These are phyloP conservation scores for Botrytis aclada DNA, from an alignment of 2,329 filamentous ascomycete genomes.

Conservation along the genomic window DNA sequence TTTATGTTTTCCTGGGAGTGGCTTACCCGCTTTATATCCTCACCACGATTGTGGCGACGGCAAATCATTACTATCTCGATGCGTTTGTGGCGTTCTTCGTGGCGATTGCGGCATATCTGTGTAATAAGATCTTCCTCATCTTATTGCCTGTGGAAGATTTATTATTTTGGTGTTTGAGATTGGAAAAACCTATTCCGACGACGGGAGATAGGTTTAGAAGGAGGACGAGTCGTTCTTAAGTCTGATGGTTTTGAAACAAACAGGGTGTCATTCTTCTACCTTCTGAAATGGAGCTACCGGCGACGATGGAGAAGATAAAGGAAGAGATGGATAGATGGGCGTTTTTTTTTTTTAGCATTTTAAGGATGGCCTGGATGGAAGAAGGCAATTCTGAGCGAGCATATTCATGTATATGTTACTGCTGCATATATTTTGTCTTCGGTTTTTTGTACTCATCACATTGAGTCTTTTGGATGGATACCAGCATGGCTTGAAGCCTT, in stretches of 20 bases:
- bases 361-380: background rate
- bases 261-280: background rate
- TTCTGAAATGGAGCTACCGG: too few species aligned
- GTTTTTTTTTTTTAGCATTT: conserved; percentile 8
- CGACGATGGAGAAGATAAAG: background rate
- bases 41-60: conserved; percentile 51
- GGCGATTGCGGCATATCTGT: conserved; percentile 45
- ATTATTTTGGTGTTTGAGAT: conserved; percentile 45
- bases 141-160: conserved; percentile 50
- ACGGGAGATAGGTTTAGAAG: conserved; percentile 42
- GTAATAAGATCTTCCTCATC: conserved; percentile 49
- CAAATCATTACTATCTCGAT: conserved; percentile 55
- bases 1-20: conserved; percentile 44
- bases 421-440: background rate
- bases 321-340: background rate
- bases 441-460: background rate
- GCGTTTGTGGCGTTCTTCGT: conserved; percentile 48
- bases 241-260: background rate
- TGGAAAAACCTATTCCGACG: conserved; percentile 50
- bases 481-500: conserved; percentile 4
- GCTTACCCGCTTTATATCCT: conserved; percentile 48
- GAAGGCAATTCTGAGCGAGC: background rate
- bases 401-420: conserved; percentile 4
- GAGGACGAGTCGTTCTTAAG: background rate
- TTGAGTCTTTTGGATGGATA: conserved; percentile 12